Evolutionary conservation across 2,329 filamentous ascomycete species (phyloP).

Genomic region (Exophiala lecanii-corni): DNA sequence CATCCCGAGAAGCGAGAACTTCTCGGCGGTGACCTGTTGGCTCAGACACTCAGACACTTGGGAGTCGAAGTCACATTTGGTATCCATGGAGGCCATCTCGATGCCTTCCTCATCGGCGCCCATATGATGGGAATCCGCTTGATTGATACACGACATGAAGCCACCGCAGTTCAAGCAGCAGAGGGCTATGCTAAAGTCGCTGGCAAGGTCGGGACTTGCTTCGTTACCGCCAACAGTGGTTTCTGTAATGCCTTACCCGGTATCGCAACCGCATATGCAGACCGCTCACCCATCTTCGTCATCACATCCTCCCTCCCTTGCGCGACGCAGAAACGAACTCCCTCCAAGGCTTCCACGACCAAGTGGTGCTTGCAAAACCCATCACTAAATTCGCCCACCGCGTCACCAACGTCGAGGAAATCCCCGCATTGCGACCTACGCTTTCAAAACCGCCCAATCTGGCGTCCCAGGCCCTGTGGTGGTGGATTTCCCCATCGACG

Average conservation of each 20-base stretch:
- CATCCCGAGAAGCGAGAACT: slow-evolving; percentile 37
- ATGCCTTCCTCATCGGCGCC: slow-evolving; percentile 46
- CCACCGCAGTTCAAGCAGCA: slow-evolving; percentile 45
- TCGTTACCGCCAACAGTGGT: slow-evolving; percentile 47
- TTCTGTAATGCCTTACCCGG: slow-evolving; percentile 45
- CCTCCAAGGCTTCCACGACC: slow-evolving; percentile 45
- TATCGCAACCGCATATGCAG: slow-evolving; percentile 43
- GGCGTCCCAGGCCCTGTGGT: slow-evolving; percentile 37
- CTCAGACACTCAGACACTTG: slow-evolving; percentile 40
- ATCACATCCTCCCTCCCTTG: slow-evolving; percentile 43
- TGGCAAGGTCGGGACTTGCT: slow-evolving; percentile 43
- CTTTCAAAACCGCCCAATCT: slow-evolving; percentile 36
- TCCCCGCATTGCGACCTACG: slow-evolving; percentile 43
- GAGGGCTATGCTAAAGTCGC: slow-evolving; percentile 44
- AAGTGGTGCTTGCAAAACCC: slow-evolving; percentile 41
- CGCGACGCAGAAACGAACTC: slow-evolving; percentile 45
- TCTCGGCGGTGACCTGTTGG: slow-evolving; percentile 43
- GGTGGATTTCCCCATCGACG: slow-evolving; percentile 33
- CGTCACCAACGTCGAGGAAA: slow-evolving; percentile 42
- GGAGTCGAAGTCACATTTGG: slow-evolving; percentile 44
- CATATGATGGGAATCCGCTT: slow-evolving; percentile 38
- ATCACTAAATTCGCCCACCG: slow-evolving; percentile 46
- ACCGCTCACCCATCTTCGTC: slow-evolving; percentile 43
- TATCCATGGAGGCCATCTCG: slow-evolving; percentile 46
- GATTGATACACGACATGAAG: slow-evolving; percentile 46